Conservation (phyloP, 441 rosid genomes). For the Croton setiger region DNA sequence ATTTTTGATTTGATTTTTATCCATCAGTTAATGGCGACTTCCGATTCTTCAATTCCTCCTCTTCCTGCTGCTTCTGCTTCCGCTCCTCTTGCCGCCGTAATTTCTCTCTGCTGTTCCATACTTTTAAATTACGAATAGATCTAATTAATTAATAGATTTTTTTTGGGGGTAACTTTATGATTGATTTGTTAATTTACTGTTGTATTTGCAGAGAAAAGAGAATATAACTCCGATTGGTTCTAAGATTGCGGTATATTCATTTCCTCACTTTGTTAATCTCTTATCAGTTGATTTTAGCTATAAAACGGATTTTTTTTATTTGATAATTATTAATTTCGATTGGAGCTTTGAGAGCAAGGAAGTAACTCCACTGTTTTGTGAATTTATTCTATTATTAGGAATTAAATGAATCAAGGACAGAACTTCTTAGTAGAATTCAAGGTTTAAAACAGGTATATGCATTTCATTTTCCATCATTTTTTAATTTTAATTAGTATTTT, state of each 20-base stretch:
- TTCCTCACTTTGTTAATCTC: not conserved
- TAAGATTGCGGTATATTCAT: conserved; percentile 52
- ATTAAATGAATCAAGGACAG: conserved; percentile 75
- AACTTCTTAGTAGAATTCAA: conserved; percentile 74
- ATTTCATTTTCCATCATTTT: no score
- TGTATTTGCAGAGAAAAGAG: conserved; percentile 82
- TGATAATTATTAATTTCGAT: not conserved
- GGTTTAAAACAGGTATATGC: conserved; percentile 73
- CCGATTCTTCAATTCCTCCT: conserved; percentile 43
- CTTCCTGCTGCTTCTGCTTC: conserved; percentile 44
- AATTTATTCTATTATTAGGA: conserved; percentile 38
- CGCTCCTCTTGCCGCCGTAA: conserved; percentile 44
- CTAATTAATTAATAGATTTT: no score
- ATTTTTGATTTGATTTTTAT: no score
- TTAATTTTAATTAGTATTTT: no score
- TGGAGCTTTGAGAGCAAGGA: not conserved
- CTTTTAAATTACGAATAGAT: no score
- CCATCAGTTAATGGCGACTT: conserved; percentile 36
- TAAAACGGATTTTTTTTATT: no score
- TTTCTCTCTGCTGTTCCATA: no score
- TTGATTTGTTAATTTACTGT: no score
- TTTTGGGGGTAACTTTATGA: no score
- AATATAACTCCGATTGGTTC: conserved; percentile 51
- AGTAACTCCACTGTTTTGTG: no score
- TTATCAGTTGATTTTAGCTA: not conserved